These are phyloP conservation scores for Xerocomus nothofagi DNA, from an alignment of 1,284 basidiomycete species.

Conservation along the genomic window DNA sequence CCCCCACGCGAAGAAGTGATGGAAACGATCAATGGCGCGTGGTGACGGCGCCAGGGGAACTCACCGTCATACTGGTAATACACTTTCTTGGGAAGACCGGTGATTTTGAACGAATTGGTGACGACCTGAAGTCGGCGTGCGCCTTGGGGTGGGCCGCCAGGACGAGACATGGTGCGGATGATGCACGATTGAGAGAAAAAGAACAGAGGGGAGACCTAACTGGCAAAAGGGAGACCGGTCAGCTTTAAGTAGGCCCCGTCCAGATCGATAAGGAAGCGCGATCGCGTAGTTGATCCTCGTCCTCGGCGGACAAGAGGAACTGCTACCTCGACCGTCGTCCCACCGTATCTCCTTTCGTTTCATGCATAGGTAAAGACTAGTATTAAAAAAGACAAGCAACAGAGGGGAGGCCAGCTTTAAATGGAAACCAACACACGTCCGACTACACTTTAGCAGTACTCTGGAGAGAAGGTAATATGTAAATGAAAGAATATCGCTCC, in stretches of 20 bases:
- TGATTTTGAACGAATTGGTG: conserved; percentile 31
- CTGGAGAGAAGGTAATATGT: conserved; percentile 31
- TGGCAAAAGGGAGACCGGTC: neutral
- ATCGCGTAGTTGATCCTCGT: conserved; percentile 3
- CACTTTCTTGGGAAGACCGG: conserved; percentile 28
- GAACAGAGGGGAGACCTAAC: neutral
- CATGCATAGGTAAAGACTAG: conserved; percentile 16
- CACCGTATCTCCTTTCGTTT: neutral
- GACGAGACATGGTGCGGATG: conserved; percentile 23
- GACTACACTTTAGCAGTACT: conserved; percentile 28
- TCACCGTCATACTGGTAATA: conserved; percentile 44
- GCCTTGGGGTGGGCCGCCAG: conserved; percentile 12
- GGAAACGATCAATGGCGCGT: conserved; percentile 1
- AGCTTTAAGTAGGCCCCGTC: conserved; percentile 10
- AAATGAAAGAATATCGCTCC: conserved; percentile 37
- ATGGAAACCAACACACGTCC: conserved; percentile 30
- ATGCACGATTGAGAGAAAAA: neutral
- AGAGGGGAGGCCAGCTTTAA: conserved; percentile 29
- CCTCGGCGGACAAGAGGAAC: too few species aligned
- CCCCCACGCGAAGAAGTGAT: conserved; percentile 6
- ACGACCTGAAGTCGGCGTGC: conserved; percentile 15
- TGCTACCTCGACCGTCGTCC: too few species aligned
- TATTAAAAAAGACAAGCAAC: conserved; percentile 35
- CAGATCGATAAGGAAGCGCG: conserved; percentile 29
- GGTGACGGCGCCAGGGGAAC: conserved; percentile 8